phyloP scores from a whole-genome alignment of 345 rosid genomes.

The Acer campestre region DNA sequence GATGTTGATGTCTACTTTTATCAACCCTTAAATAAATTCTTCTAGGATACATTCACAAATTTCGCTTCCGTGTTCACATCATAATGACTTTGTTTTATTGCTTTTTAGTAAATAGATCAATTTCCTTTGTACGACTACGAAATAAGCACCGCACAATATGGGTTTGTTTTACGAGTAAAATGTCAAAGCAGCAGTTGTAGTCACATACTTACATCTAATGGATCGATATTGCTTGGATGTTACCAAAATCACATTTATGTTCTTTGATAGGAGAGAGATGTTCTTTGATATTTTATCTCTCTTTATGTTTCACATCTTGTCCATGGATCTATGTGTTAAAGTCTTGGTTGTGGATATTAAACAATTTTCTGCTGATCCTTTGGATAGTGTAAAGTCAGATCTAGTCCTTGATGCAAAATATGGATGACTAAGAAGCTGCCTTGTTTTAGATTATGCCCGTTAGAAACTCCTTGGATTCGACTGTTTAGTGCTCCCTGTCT shows the following conservation, averaged over 20 bases:
- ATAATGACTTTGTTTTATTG: not conserved
- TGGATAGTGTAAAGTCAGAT: too few species aligned
- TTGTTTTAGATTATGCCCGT: not conserved
- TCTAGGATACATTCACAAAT: not conserved
- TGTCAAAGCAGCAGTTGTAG: not conserved
- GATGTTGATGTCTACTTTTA: not conserved
- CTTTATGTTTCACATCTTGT: not conserved
- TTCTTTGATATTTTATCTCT: not conserved
- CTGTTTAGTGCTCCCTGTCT: not conserved
- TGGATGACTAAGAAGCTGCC: not conserved
- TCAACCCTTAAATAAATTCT: not conserved
- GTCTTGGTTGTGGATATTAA: not conserved
- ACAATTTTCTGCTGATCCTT: not conserved
- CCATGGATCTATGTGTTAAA: not conserved
- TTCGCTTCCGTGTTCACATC: not conserved
- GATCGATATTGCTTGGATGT: not conserved
- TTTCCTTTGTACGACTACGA: not conserved
- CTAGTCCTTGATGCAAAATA: not conserved
- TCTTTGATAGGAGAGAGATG: not conserved
- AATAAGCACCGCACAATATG: not conserved
- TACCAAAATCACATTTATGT: not conserved
- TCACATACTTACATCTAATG: not conserved
- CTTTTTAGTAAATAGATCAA: not conserved
- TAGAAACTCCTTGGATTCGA: too few species aligned
- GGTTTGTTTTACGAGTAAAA: not conserved